These are phyloP conservation scores for Ashbya aceris DNA, from an alignment of 1,139 yeast species.

Conservation along the genomic window DNA sequence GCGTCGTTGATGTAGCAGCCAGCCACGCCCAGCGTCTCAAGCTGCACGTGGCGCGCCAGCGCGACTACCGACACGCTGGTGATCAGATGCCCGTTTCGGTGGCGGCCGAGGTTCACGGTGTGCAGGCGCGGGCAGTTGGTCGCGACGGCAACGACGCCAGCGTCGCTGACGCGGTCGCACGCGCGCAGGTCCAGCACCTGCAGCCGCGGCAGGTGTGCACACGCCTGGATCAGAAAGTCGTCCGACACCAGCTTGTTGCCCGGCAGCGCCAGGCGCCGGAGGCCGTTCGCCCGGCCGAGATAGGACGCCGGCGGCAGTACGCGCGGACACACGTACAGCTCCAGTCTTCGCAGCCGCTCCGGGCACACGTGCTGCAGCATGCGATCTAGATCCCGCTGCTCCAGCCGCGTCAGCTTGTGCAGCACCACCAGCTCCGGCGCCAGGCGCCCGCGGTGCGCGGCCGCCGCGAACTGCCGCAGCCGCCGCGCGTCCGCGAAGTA, in stretches of 20 bases:
- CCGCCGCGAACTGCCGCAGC: constrained; percentile 38
- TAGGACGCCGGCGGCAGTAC: constrained; percentile 45
- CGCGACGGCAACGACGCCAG: constrained; percentile 61
- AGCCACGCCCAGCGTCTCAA: constrained; percentile 76
- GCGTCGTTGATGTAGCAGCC: constrained; percentile 77
- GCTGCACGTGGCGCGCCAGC: constrained; percentile 44
- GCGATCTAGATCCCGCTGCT: constrained; percentile 37
- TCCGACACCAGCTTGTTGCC: constrained; percentile 67
- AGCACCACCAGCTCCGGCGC: constrained; percentile 38
- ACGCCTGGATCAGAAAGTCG: constrained; percentile 41
- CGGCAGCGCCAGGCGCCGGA: constrained; percentile 59
- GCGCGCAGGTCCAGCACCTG: constrained; percentile 71
- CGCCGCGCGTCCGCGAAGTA: constrained; percentile 43
- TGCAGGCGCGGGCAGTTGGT: constrained; percentile 46
- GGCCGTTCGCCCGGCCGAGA: constrained; percentile 34
- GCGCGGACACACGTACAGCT: constrained; percentile 75
- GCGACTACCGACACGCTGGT: constrained; percentile 61
- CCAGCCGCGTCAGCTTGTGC: constrained; percentile 39
- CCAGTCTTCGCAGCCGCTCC: constrained; percentile 53
- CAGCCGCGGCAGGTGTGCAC: constrained; percentile 50
- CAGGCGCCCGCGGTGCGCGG: constrained; percentile 13
- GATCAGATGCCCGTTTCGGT: constrained; percentile 53
- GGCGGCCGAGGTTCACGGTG: constrained; percentile 71
- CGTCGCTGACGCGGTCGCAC: constrained; percentile 69
- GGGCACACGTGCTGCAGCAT: constrained; percentile 36